Evolutionary conservation across 73 alveolate genomes (phyloP).

Genomic region (Symbiodinium natans): DNA sequence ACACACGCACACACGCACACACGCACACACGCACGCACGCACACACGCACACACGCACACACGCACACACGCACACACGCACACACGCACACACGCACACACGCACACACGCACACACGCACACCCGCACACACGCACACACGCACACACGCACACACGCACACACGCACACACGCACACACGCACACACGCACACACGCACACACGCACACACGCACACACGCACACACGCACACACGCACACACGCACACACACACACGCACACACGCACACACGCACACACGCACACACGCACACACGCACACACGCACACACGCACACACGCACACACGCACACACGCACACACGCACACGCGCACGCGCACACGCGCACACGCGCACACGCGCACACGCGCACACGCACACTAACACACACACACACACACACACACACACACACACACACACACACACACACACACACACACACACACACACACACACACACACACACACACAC

Average conservation of each 20-base stretch:
- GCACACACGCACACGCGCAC: background rate
- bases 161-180: slow-evolving; percentile 7
- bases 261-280: background rate
- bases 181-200: background rate
- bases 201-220: slow-evolving; percentile 1
- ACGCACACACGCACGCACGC: slow-evolving; percentile 11
- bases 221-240: background rate
- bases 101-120: background rate
- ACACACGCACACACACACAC: slow-evolving; percentile 4
- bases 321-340: background rate
- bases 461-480: slow-evolving; percentile 2
- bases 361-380: background rate
- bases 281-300: background rate
- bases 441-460: background rate
- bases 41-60: slow-evolving; percentile 5
- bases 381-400: background rate
- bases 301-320: background rate
- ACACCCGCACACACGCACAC: slow-evolving; percentile 1
- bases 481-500: slow-evolving; percentile 3
- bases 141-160: slow-evolving; percentile 15
- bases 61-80: slow-evolving; percentile 15
- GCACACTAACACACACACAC: no score
- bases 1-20: slow-evolving; percentile 13
- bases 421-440: background rate
- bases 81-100: background rate